Evolutionary conservation across 352 stramenopile species (phyloP), one percentile per base, ranked within the genome.

Genomic region (Peronospora destructor): DNA sequence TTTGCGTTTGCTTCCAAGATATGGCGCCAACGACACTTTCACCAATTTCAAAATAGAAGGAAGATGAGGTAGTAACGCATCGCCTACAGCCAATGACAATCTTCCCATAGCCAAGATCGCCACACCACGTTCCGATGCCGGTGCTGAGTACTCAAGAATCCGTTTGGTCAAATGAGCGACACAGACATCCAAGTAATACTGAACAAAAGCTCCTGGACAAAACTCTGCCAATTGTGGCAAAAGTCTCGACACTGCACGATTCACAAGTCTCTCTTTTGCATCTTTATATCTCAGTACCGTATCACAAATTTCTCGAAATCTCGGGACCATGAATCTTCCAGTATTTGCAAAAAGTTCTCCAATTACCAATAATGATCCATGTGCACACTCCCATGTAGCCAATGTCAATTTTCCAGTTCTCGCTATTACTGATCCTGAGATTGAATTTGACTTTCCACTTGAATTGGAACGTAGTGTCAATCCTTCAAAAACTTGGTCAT

Each of bases 291-390:
- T 69, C 37, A 98, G 56, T 2, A 98, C 91, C 5, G 88, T 96
- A 37, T 91, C 74, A 46, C 95, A 98, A 14, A 97, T 78, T 77
- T 98, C 93, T 46, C 95, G 90, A 62, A 97, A 98, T 5, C 96
- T 81, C 6, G 96, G 95, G 25, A 98, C 71, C 82, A 99, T 98
- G 62, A 99, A 99, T n/a, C 80, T 66, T 1, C 91, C 81, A 4
- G 95, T 97, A 59, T 98, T 87, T 8, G 95, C 73, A 25, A 99
- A 72, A 50, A 99, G 81, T 45, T 97, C 91, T 23, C 83, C 80
- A 17, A 98, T 89, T 7, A 97, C 88, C 0, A 99, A 67, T 16
- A 99, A 67, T 6, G 94, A 98, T 9, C 96, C 97, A 60, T 99
- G 96, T 0, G 90, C 77, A 30, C 71, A 81, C 41, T 89, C 80